These are phyloP conservation scores for Debaryomyces subglobosus DNA, from an alignment of 1,139 yeast genomes.

Conservation along the genomic window DNA sequence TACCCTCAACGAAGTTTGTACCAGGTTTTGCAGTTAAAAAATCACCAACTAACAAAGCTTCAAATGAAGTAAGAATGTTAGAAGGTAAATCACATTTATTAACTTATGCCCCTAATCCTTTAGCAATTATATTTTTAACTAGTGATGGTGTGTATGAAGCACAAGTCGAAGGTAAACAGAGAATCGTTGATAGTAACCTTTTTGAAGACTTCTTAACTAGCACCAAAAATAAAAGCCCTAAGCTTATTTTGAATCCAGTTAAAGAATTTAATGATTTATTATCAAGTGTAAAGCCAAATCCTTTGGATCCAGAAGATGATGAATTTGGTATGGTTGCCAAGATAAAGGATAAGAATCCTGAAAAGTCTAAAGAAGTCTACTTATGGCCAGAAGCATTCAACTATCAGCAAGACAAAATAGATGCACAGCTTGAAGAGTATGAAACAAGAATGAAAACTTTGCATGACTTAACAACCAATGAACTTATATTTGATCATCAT, in stretches of 20 bases:
- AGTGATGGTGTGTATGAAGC: slow-evolving; percentile 35
- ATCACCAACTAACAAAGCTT: slow-evolving; percentile 28
- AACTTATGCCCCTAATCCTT: slow-evolving; percentile 25
- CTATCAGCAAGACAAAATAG: slow-evolving; percentile 19
- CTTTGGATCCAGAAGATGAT: slow-evolving; percentile 23
- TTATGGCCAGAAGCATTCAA: slow-evolving; percentile 20
- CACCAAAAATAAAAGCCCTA: slow-evolving; percentile 20
- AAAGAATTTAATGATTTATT: slow-evolving; percentile 21
- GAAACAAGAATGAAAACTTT: slow-evolving; percentile 15
- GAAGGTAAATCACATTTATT: slow-evolving; percentile 28
- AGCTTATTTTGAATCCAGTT: slow-evolving; percentile 24
- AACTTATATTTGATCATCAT: slow-evolving; percentile 20
- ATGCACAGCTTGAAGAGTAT: slow-evolving; percentile 16
- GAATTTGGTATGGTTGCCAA: slow-evolving; percentile 24
- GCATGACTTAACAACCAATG: slow-evolving; percentile 21
- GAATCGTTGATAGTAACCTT: slow-evolving; percentile 29
- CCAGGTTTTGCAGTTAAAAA: slow-evolving; percentile 30
- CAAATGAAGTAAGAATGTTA: slow-evolving; percentile 29
- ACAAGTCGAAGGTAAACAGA: slow-evolving; percentile 23
- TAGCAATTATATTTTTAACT: slow-evolving; percentile 26
- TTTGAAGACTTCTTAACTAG: slow-evolving; percentile 25
- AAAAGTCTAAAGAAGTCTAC: slow-evolving; percentile 16
- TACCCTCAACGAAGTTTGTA: slow-evolving; percentile 22
- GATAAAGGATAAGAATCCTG: slow-evolving; percentile 18
- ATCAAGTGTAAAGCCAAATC: slow-evolving; percentile 19